Evolutionary conservation across 345 rosid species (phyloP).

Genomic region (Citrus inodora): DNA sequence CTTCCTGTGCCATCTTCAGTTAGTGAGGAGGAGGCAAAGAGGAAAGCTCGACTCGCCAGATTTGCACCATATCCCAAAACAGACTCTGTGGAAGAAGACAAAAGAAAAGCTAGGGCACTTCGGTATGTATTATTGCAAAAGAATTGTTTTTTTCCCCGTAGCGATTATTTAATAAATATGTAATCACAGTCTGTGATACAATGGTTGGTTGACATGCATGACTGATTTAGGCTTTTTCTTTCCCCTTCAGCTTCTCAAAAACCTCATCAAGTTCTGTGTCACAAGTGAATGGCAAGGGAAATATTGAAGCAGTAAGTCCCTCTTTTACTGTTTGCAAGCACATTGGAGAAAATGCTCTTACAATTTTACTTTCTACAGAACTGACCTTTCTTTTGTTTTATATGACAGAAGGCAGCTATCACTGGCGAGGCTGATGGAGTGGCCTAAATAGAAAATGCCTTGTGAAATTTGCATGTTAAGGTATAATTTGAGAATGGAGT

Average conservation of each 20-base stretch:
- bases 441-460: constrained; percentile 31
- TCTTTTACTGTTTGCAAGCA: neutral
- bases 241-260: constrained; percentile 55
- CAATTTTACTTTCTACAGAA: neutral
- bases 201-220: neutral
- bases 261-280: constrained; percentile 42
- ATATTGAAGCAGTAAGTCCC: constrained; percentile 40
- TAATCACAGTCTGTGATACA: neutral
- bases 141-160: neutral
- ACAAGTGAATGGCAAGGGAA: constrained; percentile 47
- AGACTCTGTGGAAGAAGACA: constrained; percentile 69
- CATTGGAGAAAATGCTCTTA: neutral
- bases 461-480: constrained; percentile 24
- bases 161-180: constrained; percentile 1
- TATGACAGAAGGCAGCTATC: constrained; percentile 57
- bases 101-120: constrained; percentile 73
- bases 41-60: constrained; percentile 82
- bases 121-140: constrained; percentile 40
- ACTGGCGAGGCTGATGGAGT: constrained; percentile 61
- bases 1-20: constrained; percentile 38
- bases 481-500: constrained; percentile 25
- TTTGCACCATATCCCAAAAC: constrained; percentile 53
- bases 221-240: neutral
- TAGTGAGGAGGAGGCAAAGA: constrained; percentile 66
- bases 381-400: constrained; percentile 8